Evolutionary conservation across 1,284 basidiomycete species (phyloP).

Genomic region (Grifola frondosa): DNA sequence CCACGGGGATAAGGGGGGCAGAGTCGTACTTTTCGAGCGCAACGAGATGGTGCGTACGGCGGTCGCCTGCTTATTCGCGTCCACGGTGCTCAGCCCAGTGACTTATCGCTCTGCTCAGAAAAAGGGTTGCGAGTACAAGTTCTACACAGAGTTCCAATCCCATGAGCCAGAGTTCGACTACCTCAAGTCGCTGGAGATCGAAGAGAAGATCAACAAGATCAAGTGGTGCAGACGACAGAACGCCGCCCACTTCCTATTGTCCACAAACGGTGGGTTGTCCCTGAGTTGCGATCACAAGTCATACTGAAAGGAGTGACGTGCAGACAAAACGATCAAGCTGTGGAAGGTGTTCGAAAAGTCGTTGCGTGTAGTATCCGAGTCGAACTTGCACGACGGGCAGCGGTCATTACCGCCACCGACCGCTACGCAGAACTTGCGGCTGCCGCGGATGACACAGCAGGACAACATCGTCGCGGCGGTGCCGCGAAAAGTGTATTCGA

Average conservation of each 20-base stretch:
- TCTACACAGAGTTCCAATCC: constrained; percentile 99
- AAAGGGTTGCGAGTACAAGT: constrained; percentile 99
- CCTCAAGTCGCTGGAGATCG: constrained; percentile 98
- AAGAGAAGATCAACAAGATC: constrained; percentile 99
- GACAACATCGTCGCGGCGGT: constrained; percentile 99
- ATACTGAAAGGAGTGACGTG: too few relatives aligned
- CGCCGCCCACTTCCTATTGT: constrained; percentile 93
- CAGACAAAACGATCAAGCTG: constrained; percentile 99
- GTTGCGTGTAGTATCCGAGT: constrained; percentile 94
- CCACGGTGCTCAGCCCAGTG: constrained; percentile 7
- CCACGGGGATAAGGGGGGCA: constrained; percentile 98
- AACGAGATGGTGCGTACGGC: constrained; percentile 85
- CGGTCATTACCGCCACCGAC: constrained; percentile 62
- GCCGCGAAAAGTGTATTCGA: constrained; percentile 98
- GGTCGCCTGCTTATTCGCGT: constrained; percentile 7
- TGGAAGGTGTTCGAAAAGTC: constrained; percentile 99
- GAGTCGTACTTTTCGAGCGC: constrained; percentile 97
- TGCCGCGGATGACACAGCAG: constrained; percentile 90
- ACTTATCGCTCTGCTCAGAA: constrained; percentile 56
- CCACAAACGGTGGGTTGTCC: constrained; percentile 81
- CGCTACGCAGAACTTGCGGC: constrained; percentile 58
- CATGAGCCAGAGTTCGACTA: constrained; percentile 99
- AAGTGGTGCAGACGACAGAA: constrained; percentile 99
- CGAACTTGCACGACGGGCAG: constrained; percentile 87
- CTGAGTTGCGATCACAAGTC: constrained; percentile 1